Percentiles rank a stretch among this genome's conserved stretches.
These are phyloP conservation scores for Botrytis aclada DNA, from an alignment of 2,329 filamentous ascomycete species.

Conservation along the genomic window DNA sequence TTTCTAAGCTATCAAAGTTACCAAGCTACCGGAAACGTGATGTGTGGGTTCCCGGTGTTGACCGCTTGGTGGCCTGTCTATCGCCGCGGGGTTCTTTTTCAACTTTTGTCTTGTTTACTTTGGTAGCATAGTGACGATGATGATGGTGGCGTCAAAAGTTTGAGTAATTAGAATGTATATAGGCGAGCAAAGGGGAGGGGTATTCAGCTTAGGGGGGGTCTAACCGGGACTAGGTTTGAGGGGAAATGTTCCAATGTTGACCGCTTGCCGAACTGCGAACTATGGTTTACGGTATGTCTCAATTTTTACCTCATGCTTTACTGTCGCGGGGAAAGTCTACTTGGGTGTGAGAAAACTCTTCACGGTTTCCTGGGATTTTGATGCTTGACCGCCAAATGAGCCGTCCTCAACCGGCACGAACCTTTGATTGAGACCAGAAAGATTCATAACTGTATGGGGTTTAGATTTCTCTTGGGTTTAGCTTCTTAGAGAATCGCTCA, in stretches of 20 bases:
- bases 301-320: background rate
- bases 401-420: background rate
- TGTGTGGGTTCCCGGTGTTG: conserved; percentile 11
- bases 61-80: conserved; percentile 13
- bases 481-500: background rate
- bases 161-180: background rate
- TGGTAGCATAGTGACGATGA: background rate
- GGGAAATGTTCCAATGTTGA: conserved; percentile 5
- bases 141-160: conserved; percentile 6
- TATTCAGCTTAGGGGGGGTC: background rate
- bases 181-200: background rate
- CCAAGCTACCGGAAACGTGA: conserved; percentile 14
- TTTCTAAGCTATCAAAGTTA: background rate
- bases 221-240: background rate
- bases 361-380: background rate
- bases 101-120: background rate
- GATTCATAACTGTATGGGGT: background rate
- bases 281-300: background rate
- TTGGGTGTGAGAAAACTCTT: conserved; percentile 4
- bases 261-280: background rate
- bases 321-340: conserved; percentile 1
- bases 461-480: background rate
- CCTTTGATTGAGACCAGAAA: background rate
- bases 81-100: conserved; percentile 4
- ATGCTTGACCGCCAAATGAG: conserved; percentile 6